A percentile compares a stretch with the other conserved stretches of the same genome.
Conservation (phyloP, 2,329 filamentous ascomycete species). For the Xylaria sp. region DNA sequence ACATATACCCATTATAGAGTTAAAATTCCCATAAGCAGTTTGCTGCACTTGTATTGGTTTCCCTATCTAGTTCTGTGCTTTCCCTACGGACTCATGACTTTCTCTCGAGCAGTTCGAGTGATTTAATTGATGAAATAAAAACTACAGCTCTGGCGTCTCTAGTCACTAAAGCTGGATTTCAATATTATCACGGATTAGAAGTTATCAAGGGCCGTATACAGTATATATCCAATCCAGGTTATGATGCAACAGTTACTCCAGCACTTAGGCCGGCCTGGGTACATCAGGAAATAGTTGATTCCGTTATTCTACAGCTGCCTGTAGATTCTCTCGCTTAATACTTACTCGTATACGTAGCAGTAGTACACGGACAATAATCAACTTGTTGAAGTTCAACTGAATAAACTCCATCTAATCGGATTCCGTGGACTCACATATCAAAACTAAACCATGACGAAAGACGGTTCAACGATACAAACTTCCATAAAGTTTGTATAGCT, state of each 20-base stretch:
- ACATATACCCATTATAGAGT: conserved; percentile 36
- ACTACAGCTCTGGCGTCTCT: no score
- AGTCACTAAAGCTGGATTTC: no score
- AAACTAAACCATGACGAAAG: neutral
- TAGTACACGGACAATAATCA: neutral
- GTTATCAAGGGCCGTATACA: neutral
- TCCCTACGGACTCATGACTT: neutral
- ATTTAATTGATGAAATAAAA: no score
- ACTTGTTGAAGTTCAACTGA: neutral
- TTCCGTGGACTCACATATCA: neutral
- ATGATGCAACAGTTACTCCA: neutral
- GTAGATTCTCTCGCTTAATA: neutral
- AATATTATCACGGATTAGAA: neutral
- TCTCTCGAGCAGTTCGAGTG: neutral
- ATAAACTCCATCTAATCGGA: no score
- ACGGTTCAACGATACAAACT: neutral
- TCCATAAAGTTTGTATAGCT: neutral
- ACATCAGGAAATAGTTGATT: neutral
- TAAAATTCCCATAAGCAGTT: conserved; percentile 10
- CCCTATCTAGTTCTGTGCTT: neutral
- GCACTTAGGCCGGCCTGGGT: neutral
- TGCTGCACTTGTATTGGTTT: neutral
- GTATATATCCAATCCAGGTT: neutral
- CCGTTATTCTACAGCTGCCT: neutral
- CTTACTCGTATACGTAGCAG: neutral